Evolutionary conservation across 495 filamentous ascomycete species (phyloP).

Genomic region (Jackrogersella minutella): DNA sequence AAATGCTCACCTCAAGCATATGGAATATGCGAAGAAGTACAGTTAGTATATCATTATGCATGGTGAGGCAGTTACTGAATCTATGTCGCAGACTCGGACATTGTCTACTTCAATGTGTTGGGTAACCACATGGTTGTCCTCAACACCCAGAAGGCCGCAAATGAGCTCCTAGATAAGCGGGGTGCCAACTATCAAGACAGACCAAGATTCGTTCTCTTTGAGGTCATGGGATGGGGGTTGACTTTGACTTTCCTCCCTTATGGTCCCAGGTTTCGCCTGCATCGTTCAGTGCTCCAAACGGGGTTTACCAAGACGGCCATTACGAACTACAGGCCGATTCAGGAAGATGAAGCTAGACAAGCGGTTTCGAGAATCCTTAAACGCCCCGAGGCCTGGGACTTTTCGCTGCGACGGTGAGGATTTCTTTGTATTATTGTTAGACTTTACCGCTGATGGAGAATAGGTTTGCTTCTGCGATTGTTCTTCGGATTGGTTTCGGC

Average conservation of each 20-base stretch:
- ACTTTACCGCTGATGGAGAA: neutral
- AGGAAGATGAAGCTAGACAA: slow-evolving; percentile 47
- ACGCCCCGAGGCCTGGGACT: slow-evolving; percentile 30
- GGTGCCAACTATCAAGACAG: slow-evolving; percentile 56
- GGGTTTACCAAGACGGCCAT: slow-evolving; percentile 50
- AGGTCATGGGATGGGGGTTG: slow-evolving; percentile 57
- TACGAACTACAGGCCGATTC: slow-evolving; percentile 42
- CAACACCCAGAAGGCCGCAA: slow-evolving; percentile 50
- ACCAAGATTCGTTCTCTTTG: slow-evolving; percentile 58
- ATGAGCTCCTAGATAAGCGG: slow-evolving; percentile 54
- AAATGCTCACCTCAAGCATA: slow-evolving; percentile 52
- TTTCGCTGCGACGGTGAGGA: slow-evolving; percentile 27
- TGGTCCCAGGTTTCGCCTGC: slow-evolving; percentile 55
- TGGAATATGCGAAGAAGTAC: slow-evolving; percentile 51
- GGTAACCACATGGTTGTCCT: slow-evolving; percentile 54
- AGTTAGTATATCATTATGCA: slow-evolving; percentile 33
- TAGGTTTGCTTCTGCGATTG: slow-evolving; percentile 47
- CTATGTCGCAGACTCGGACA: slow-evolving; percentile 40
- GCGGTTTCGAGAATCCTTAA: slow-evolving; percentile 33
- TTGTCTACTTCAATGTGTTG: slow-evolving; percentile 52
- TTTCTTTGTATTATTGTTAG: neutral
- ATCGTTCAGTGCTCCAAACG: slow-evolving; percentile 54
- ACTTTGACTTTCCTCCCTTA: slow-evolving; percentile 59
- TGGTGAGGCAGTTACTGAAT: slow-evolving; percentile 1
- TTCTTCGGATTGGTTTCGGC: slow-evolving; percentile 57